phyloP scores from a whole-genome alignment of 306 rosid species.

The Inga oerstediana region DNA sequence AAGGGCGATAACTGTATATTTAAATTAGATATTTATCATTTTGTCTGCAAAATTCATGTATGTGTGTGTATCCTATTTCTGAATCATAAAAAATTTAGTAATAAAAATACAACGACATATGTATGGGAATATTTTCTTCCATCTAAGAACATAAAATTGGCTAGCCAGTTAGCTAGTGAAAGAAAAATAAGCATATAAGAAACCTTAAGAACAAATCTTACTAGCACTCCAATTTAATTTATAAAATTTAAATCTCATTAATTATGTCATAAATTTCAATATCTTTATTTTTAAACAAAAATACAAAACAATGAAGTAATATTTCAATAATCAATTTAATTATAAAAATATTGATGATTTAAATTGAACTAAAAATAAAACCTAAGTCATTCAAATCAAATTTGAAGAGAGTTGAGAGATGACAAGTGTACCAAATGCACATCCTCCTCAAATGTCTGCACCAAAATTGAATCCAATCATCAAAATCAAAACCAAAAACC shows the following conservation, averaged over 20 bases:
- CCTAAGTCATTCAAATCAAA: neutral
- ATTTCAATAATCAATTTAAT: neutral
- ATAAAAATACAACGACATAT: too few species aligned
- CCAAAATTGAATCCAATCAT: neutral
- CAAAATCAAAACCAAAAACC: neutral
- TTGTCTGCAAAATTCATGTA: too few species aligned
- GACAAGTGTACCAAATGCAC: neutral
- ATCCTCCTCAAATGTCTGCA: neutral
- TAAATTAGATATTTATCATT: too few species aligned
- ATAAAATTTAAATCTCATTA: neutral
- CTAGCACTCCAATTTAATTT: neutral
- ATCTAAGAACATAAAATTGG: neutral
- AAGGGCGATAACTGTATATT: neutral
- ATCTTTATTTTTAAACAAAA: too few species aligned
- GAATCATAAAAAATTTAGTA: too few species aligned
- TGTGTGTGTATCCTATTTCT: too few species aligned
- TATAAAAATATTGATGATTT: neutral
- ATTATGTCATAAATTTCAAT: neutral
- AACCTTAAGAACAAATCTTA: slow-evolving; percentile 9
- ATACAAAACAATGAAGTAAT: too few species aligned
- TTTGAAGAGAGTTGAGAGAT: neutral
- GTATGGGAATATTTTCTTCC: neutral
- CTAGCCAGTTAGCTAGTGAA: too few species aligned
- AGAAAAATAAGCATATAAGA: neutral
- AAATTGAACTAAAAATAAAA: neutral